phyloP scores from a whole-genome alignment of 2,329 filamentous ascomycete genomes.

The Pseudopithomyces maydicus region DNA sequence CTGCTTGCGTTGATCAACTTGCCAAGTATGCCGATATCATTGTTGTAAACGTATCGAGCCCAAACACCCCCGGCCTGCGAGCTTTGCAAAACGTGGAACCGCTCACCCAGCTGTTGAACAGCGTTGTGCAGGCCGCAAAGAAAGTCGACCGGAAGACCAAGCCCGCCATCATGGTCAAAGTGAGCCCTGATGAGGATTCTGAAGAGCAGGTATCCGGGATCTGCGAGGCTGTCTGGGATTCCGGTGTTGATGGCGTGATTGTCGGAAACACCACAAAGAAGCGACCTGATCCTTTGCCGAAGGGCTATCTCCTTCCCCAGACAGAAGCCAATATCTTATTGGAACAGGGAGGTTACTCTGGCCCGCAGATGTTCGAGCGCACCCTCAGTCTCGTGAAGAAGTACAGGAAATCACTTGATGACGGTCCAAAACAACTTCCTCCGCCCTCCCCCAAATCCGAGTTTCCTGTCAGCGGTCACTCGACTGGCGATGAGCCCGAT shows the following conservation, averaged over 20 bases:
- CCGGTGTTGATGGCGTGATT: slow-evolving; percentile 92
- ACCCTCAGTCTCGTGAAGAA: slow-evolving; percentile 78
- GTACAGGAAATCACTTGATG: slow-evolving; percentile 66
- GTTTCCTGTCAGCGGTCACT: slow-evolving; percentile 10
- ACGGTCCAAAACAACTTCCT: slow-evolving; percentile 44
- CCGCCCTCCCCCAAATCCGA: slow-evolving; percentile 8
- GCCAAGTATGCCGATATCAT: slow-evolving; percentile 91
- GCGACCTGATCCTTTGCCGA: slow-evolving; percentile 71
- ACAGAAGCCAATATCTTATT: slow-evolving; percentile 71
- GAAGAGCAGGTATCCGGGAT: slow-evolving; percentile 86
- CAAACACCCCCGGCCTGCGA: slow-evolving; percentile 90
- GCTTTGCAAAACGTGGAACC: slow-evolving; percentile 85
- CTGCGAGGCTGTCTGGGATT: slow-evolving; percentile 64
- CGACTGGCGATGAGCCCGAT: slow-evolving; percentile 19
- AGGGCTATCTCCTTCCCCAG: slow-evolving; percentile 66
- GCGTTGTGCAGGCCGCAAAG: slow-evolving; percentile 80
- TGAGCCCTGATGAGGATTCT: slow-evolving; percentile 92
- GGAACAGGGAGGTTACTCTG: slow-evolving; percentile 88
- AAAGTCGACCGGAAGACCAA: slow-evolving; percentile 71
- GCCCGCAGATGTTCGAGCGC: slow-evolving; percentile 83
- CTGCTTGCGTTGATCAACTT: slow-evolving; percentile 83
- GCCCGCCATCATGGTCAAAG: slow-evolving; percentile 94
- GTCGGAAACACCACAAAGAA: slow-evolving; percentile 96
- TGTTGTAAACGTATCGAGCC: slow-evolving; percentile 97
- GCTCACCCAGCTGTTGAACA: slow-evolving; percentile 76